Evolutionary conservation across 2,329 filamentous ascomycete species (phyloP), one percentile per base, ranked within the genome.

Genomic region (Calonectria pteridis): DNA sequence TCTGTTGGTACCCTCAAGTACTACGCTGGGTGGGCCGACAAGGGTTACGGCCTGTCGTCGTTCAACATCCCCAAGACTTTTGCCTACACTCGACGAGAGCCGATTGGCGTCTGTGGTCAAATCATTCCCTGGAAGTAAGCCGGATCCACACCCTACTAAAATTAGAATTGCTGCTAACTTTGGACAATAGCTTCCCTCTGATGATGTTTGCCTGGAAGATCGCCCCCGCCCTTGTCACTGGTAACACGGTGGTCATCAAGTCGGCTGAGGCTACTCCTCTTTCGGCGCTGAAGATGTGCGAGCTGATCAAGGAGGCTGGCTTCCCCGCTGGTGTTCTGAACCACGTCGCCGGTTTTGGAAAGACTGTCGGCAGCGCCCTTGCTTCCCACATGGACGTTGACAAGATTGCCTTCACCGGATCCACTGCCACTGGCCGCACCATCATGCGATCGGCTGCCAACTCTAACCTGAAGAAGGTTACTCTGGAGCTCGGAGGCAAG

Each of bases 281-380:
- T 3, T 92, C 90, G 18, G 90, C 92, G 80, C 84, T 93, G 4
- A 91, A 92, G 77, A 85, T 96, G 2, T 94, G 89, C 1, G 91
- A 88, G 6, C 86, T 96, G 28, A 88, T 95, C 75, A 91, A 91
- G 74, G 89, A 95, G 79, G 93, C 93, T 10, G 94, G 94, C 0
- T 96, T 96, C 80, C 94, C 94, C 3, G 91, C 94, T 0, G 94
- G 94, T 50, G 94, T 96, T 6, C 84, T 96, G 76, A 96, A 96
- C 83, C 89, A 96, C 71, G 82, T 95, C 71, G 95, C 95, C 74
- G 94, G 94, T 0, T 88, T 91, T 67, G 94, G 94, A 31, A 88
- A 88, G 31, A 91, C 92, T 43, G 92, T 93, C 0, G 94, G 94
- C 16, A 88, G 91, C 6, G 92, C 93, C 0, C 87, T 96, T 11